A percentile compares a stretch with the other conserved stretches of the same genome.
These are phyloP conservation scores for Seiridium cupressi DNA, from an alignment of 2,329 filamentous ascomycete species.

Conservation along the genomic window DNA sequence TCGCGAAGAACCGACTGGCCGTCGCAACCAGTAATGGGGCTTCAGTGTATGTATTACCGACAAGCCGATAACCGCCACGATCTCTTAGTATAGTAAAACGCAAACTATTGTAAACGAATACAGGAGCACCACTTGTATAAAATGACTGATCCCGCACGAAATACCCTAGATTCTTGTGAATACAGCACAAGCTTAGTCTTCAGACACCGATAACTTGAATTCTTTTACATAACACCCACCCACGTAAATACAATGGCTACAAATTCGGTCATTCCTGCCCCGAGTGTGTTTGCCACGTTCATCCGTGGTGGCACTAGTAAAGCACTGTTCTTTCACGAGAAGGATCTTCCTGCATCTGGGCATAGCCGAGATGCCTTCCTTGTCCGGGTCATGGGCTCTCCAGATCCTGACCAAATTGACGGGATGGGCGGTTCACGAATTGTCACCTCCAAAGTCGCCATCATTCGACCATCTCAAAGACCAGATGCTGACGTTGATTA, in stretches of 20 bases:
- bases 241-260: background rate
- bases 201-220: background rate
- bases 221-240: background rate
- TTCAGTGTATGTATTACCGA: background rate
- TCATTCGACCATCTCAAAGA: background rate
- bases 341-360: background rate
- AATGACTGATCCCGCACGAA: background rate
- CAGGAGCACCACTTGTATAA: background rate
- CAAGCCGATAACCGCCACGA: background rate
- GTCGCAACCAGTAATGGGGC: background rate
- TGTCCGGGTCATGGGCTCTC: background rate
- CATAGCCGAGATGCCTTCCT: background rate
- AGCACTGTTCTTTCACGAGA: background rate
- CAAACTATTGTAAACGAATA: background rate
- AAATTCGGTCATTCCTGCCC: background rate
- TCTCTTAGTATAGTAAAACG: background rate
- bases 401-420: background rate
- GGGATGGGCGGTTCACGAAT: background rate
- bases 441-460: background rate
- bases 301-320: background rate
- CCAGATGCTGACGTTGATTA: background rate
- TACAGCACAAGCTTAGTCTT: background rate
- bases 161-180: background rate
- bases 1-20: background rate
- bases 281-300: background rate